Evolutionary conservation across 1,139 yeast genomes (phyloP), one percentile per base, ranked within the genome.

Genomic region (Blastobotrys persicus): DNA sequence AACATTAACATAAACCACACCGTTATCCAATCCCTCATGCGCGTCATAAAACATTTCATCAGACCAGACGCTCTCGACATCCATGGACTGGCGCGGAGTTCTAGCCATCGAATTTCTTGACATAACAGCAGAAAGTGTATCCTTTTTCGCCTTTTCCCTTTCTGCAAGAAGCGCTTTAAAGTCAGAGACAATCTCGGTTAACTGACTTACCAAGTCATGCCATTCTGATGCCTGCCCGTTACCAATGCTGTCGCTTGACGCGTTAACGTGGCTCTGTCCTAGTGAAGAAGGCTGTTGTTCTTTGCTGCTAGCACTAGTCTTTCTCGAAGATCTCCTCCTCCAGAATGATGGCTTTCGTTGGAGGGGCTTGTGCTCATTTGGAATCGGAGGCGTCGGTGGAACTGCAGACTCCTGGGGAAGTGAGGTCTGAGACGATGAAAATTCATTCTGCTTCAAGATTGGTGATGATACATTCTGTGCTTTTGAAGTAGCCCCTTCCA

Each of bases 31-130:
- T 49, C 73, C 73, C 42, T 85, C 91, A 42, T 73, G 73, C 1
- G 94, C 95, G 66, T 85, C 94, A 59, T 67, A 83, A 61, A 80
- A 85, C 47, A 82, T 87, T 42, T 74, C 78, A 3, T 61, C 78
- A 59, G 60, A 75, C 55, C 9, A 69, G 12, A 63, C 45, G 43
- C 61, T 40, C 32, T 43, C 52, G 4, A 18, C 48, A 35, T 46
- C 49, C 45, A 43, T 39, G 19, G 40, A 34, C 28, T 13, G 49
- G n/a, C 49, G 41, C 12, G 48, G 48, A 34, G 33, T 20, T 33
- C 23, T 40, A 44, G 26, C 13, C 37, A 23, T 14, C 14, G 44
- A 16, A n/a, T 28, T 20, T 14, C 44, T 31, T 5, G 28, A n/a
- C n/a, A n/a, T n/a, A n/a, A n/a, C 28, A 6, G 28, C 28, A 9